Conservation (phyloP, 2,329 filamentous ascomycete genomes). For the Trichoderma sp. region DNA sequence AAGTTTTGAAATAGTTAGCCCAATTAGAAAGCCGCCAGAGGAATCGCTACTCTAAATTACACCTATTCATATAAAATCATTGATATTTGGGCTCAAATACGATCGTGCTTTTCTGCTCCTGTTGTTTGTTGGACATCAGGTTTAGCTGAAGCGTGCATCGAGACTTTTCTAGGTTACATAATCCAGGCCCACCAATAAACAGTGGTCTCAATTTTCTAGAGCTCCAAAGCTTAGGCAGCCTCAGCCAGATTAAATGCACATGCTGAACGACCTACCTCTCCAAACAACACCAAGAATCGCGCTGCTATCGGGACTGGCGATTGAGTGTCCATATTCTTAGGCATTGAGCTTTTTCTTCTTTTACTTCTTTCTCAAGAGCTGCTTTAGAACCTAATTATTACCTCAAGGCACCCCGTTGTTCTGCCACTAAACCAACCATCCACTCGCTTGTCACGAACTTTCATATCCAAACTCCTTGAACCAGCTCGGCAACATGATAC, state of each 20-base stretch:
- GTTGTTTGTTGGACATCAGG: not conserved
- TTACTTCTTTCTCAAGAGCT: no score
- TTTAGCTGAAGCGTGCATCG: not conserved
- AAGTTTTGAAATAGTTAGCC: no score
- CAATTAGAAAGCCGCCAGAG: no score
- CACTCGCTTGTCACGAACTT: not conserved
- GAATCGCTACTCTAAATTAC: no score
- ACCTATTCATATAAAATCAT: not conserved
- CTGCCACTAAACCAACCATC: not conserved
- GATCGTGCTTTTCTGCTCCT: not conserved
- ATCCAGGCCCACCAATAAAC: slow-evolving; percentile 1
- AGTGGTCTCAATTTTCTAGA: slow-evolving; percentile 1
- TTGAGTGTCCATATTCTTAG: not conserved
- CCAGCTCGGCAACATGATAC: slow-evolving; percentile 54
- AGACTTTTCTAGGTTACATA: not conserved
- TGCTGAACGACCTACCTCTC: not conserved
- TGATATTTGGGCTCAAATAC: not conserved
- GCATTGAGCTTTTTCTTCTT: not conserved
- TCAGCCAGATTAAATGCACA: not conserved
- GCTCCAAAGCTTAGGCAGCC: slow-evolving; percentile 1
- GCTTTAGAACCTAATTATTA: not conserved
- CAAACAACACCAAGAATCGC: not conserved
- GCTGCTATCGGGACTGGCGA: not conserved
- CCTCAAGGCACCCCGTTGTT: not conserved
- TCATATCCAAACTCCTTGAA: not conserved